Base-by-base conservation (phyloP, 139 green algal species). In the Nannochloris sp. region DNA sequence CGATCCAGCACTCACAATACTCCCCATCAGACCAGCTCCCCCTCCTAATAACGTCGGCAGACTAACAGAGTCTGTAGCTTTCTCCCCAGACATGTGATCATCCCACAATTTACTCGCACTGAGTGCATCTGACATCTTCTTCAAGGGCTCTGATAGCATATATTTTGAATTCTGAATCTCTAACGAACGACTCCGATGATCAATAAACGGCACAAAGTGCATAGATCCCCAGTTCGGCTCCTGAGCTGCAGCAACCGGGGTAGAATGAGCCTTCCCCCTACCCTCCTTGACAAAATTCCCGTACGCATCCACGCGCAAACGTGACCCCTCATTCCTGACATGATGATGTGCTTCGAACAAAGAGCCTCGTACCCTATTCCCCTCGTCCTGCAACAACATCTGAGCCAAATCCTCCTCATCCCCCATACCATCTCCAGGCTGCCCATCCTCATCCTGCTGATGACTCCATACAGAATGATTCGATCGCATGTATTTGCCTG, bases 151-250 rank as follows among this genome's bases (percentile, higher is more conserved):
- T 21, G 46, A 53, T 19, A 58, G 15, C 50, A 58, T 37, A 36
- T 34, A 36, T 19, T 34, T 58, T 36, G 50, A 58, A n/a, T 58
- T 58, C 7, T 37, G 23, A 58, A 58, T 58, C 8, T 58, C 50
- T 18, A 34, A 36, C 5, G 23, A 58, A n/a, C 50, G 19, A 15
- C 12, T n/a, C 12, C 21, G 19, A 19, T 58, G 50, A 21, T 58
- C 50, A 34, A 58, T 31, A 15, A 58, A 34, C 14, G 50, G 50
- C 23, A 37, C 23, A 16, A 58, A 21, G 1, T 58, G 50, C 19
- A 34, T 58, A 12, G 50, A 29, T 8, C 12, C 21, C 50, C 50
- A 58, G 4, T 29, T n/a, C 23, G 50, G 21, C 23, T 58, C 46
- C 46, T 53, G 46, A 19, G 46, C n/a, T 53, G n/a, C 46, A 40